A percentile compares a stretch with the other conserved stretches of the same genome.
phyloP scores from a whole-genome alignment of 2,329 filamentous ascomycete genomes.

The Fusarium concolor region DNA sequence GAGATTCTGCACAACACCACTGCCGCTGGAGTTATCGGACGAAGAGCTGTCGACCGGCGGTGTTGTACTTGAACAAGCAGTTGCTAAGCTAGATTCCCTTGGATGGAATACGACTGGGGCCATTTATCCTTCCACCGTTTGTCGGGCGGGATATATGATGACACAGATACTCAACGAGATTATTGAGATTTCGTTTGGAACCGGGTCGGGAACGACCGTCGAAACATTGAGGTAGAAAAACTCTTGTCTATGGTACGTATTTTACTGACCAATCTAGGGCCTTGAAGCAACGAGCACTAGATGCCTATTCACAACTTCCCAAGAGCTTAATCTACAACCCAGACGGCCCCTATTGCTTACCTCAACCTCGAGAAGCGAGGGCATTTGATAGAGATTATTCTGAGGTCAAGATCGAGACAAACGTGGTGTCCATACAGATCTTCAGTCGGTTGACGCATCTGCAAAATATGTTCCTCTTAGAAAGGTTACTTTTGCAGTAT shows the following conservation, averaged over 20 bases:
- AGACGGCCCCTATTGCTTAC: not conserved
- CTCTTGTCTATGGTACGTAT: fast-evolving
- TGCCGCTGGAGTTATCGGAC: conserved; percentile 1
- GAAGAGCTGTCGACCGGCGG: conserved; percentile 8
- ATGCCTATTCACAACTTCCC: not conserved
- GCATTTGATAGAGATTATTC: not conserved
- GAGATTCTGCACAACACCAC: not conserved
- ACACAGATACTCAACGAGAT: not conserved
- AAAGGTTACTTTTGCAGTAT: conserved; percentile 1
- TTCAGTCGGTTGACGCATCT: conserved; percentile 8
- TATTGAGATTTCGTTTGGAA: not conserved
- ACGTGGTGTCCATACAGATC: not conserved
- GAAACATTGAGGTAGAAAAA: not conserved
- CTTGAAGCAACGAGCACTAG: not conserved
- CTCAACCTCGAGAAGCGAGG: not conserved
- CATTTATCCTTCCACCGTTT: not conserved
- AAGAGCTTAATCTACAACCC: not conserved
- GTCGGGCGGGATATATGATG: not conserved
- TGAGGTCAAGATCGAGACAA: not conserved
- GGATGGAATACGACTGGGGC: not conserved
- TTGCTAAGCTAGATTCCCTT: not conserved
- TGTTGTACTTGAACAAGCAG: not conserved
- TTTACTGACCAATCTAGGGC: fast-evolving
- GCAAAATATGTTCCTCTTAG: conserved; percentile 16
- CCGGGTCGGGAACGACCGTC: not conserved